These are phyloP conservation scores for Eragrostis nindensis DNA, from an alignment of 176 grass and related monocot species.

Conservation along the genomic window DNA sequence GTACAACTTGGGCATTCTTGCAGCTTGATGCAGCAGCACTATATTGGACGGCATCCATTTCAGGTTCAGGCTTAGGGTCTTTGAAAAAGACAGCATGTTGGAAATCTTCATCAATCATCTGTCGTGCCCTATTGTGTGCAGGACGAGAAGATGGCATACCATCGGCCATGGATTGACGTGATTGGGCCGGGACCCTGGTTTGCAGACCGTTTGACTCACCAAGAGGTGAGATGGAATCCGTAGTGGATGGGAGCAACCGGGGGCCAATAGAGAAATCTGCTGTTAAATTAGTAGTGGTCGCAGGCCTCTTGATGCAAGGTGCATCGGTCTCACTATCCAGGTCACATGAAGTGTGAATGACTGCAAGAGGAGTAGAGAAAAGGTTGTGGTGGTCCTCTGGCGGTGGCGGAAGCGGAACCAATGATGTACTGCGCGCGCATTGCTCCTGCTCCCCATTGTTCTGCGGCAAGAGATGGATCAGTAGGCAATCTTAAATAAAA, in stretches of 20 bases:
- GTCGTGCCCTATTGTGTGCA: constrained; percentile 18
- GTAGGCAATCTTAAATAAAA: not conserved
- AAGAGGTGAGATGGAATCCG: not conserved
- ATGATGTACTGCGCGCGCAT: not conserved
- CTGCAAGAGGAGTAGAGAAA: constrained; percentile 9
- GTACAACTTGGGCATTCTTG: not conserved
- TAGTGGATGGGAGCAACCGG: not conserved
- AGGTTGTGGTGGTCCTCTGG: not conserved
- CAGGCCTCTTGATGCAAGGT: constrained; percentile 32
- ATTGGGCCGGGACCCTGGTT: constrained; percentile 6
- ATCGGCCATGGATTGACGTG: not conserved
- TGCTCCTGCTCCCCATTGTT: not conserved
- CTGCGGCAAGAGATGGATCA: not conserved
- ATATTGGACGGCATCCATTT: constrained; percentile 23
- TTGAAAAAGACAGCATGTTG: constrained; percentile 37
- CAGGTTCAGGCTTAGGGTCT: constrained; percentile 58
- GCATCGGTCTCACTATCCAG: constrained; percentile 9
- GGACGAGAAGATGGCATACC: not conserved
- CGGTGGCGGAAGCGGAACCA: not conserved
- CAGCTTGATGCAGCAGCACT: not conserved
- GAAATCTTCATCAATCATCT: constrained; percentile 24
- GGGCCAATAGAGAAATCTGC: not conserved
- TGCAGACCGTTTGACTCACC: constrained; percentile 8
- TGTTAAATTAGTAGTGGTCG: not conserved
- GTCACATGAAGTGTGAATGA: not conserved